Conservation (phyloP, 257 asterid genomes). For the Asclepias syriaca region DNA sequence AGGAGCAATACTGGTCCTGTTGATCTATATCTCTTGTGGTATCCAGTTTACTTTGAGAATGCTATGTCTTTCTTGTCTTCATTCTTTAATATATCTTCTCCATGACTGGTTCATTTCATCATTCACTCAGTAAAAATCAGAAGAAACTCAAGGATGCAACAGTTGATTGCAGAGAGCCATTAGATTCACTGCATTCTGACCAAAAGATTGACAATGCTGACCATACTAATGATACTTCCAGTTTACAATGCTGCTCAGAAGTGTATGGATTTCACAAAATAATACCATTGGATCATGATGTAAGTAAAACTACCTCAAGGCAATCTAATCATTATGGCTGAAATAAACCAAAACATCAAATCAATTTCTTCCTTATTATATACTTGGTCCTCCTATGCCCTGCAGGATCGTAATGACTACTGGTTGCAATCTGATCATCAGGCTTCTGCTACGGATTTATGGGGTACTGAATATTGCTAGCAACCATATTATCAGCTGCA, state of each 20-base stretch:
- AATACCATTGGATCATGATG: slow-evolving; percentile 50
- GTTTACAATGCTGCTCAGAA: slow-evolving; percentile 21
- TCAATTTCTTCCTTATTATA: neutral
- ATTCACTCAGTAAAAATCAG: slow-evolving; percentile 38
- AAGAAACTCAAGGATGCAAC: slow-evolving; percentile 28
- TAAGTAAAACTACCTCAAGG: slow-evolving; percentile 31
- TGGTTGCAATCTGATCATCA: slow-evolving; percentile 60
- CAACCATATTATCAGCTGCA: neutral
- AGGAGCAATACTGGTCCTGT: slow-evolving; percentile 72
- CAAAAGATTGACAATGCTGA: slow-evolving; percentile 22
- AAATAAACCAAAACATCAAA: neutral
- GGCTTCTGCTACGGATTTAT: slow-evolving; percentile 44
- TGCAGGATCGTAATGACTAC: slow-evolving; percentile 65
- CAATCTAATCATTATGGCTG: neutral
- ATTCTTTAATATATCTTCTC: neutral
- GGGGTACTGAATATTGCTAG: slow-evolving; percentile 45
- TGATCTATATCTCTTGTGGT: slow-evolving; percentile 61
- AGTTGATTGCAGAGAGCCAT: slow-evolving; percentile 31
- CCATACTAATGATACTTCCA: slow-evolving; percentile 17
- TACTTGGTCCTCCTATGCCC: neutral
- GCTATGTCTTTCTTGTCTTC: neutral
- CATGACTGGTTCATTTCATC: slow-evolving; percentile 16
- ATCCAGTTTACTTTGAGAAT: slow-evolving; percentile 12
- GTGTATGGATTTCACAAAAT: slow-evolving; percentile 44
- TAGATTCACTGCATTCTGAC: slow-evolving; percentile 29